Evolutionary conservation across 495 filamentous ascomycete species (phyloP).

Genomic region (Penicillium soppii): DNA sequence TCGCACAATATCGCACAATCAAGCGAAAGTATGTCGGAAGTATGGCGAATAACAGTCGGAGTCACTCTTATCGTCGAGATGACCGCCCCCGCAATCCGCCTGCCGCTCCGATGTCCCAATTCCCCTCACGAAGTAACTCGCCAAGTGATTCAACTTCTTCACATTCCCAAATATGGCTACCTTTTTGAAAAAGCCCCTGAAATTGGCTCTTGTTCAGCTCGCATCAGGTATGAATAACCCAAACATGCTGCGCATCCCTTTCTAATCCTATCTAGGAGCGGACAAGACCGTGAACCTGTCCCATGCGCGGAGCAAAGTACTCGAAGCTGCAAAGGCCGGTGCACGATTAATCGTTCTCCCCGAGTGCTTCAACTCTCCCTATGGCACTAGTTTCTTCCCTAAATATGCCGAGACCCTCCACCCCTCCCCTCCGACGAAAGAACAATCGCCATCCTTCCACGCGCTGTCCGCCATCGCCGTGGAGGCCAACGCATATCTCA

Average conservation of each 20-base stretch:
- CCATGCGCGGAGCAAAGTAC: constrained; percentile 76
- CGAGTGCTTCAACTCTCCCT: constrained; percentile 98
- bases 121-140: no score
- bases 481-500: constrained; percentile 72
- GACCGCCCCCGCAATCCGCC: constrained; percentile 6
- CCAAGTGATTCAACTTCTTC: neutral
- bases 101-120: neutral
- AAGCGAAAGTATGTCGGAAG: neutral
- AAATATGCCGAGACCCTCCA: constrained; percentile 87
- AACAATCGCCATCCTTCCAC: constrained; percentile 78
- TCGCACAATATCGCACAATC: neutral
- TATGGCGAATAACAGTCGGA: neutral
- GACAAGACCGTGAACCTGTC: constrained; percentile 85
- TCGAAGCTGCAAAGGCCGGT: constrained; percentile 72
- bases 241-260: neutral
- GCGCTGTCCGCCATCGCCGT: constrained; percentile 75
- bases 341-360: constrained; percentile 63
- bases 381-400: constrained; percentile 87
- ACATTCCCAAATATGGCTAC: constrained; percentile 40
- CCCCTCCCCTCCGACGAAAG: constrained; percentile 68
- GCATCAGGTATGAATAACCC: constrained; percentile 53
- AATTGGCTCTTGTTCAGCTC: constrained; percentile 80
- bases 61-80: constrained; percentile 1
- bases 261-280: constrained; percentile 46
- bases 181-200: constrained; percentile 70